Evolutionary conservation across 805 yeast species (phyloP).

Genomic region (Kazachstania bromeliacearum): DNA sequence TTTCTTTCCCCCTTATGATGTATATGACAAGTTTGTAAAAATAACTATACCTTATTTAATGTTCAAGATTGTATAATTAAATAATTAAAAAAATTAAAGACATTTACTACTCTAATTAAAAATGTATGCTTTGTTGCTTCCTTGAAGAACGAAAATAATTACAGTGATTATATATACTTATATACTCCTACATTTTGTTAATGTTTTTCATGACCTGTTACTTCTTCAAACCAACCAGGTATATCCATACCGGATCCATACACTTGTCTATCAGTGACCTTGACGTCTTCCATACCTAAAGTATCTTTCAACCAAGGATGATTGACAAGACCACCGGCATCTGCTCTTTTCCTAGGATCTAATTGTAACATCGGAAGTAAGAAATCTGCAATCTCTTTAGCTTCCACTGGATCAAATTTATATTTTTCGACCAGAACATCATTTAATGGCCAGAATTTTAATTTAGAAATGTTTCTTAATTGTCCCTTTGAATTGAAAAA

Average conservation of each 20-base stretch:
- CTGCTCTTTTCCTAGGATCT: slow-evolving; percentile 77
- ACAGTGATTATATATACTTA: not conserved
- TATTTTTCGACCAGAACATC: slow-evolving; percentile 82
- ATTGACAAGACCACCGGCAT: slow-evolving; percentile 91
- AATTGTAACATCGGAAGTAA: slow-evolving; percentile 72
- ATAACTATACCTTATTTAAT: not conserved
- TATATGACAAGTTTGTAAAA: not conserved
- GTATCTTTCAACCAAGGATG: slow-evolving; percentile 80
- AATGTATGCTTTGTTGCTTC: too few relatives aligned
- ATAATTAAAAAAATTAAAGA: too few relatives aligned
- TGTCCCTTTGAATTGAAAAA: slow-evolving; percentile 62
- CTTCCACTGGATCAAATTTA: slow-evolving; percentile 57
- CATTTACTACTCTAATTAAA: too few relatives aligned
- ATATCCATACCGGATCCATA: slow-evolving; percentile 83
- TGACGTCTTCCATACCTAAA: slow-evolving; percentile 59
- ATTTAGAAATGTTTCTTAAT: slow-evolving; percentile 64
- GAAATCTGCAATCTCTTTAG: slow-evolving; percentile 66
- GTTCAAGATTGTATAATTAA: not conserved
- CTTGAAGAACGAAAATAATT: too few relatives aligned
- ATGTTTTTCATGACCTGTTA: slow-evolving; percentile 34
- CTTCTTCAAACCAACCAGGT: slow-evolving; percentile 80
- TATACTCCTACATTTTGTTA: slow-evolving; percentile 8
- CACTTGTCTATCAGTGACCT: slow-evolving; percentile 55
- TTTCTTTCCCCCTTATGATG: not conserved
- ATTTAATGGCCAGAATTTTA: slow-evolving; percentile 83